Base-by-base conservation (phyloP, 2,329 filamentous ascomycete species). In the Aspergillus pseudoterreus region DNA sequence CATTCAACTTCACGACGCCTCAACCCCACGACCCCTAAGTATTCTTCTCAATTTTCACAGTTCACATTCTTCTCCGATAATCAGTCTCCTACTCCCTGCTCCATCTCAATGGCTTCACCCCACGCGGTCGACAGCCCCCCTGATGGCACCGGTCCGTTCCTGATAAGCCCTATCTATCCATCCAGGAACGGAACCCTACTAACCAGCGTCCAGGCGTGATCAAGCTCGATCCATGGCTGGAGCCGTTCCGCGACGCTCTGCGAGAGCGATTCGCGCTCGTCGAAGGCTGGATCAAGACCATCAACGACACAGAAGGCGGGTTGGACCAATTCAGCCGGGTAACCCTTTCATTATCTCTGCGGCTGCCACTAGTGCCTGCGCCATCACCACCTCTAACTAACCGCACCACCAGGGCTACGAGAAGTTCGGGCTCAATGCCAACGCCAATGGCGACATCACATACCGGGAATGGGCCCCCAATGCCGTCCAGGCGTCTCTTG, bases 391-490 rank as follows among this genome's bases (percentile, higher is more conserved):
- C 17, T 43, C 15, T n/a, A 19, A n/a, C 24, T 19, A 47, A 32
- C 12, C 11, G 1, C 33, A 9, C 17, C 15, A 9, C 4, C 56
- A 95, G 90, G 92, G 94, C 42, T 87, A 84, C 56, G 90, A 97
- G 66, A 86, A 81, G 56, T 96, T 88, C 66, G 94, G 94, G 50
- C 83, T 99, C 72, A 90, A 89, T 60, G 85, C 94, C 54, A 81
- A 86, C 66, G 77, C 83, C 49, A 85, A 95, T 64, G 90, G 90
- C 70, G 91, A 92, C 70, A 90, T 99, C 59, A 78, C 81, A 52
- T 99, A 99, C 73, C 83, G 90, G 61, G 94, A 99, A 80, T 99
- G 94, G 94, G 94, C 94, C 1, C 92, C 94, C 22, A 95, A 91
- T 76, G 92, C 91, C 49, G 78, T 83, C 38, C 80, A 88, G 65